Evolutionary conservation across 169 alveolate genomes (phyloP), one percentile per base, ranked within the genome.

Genomic region (Amoebophrya sp.): DNA sequence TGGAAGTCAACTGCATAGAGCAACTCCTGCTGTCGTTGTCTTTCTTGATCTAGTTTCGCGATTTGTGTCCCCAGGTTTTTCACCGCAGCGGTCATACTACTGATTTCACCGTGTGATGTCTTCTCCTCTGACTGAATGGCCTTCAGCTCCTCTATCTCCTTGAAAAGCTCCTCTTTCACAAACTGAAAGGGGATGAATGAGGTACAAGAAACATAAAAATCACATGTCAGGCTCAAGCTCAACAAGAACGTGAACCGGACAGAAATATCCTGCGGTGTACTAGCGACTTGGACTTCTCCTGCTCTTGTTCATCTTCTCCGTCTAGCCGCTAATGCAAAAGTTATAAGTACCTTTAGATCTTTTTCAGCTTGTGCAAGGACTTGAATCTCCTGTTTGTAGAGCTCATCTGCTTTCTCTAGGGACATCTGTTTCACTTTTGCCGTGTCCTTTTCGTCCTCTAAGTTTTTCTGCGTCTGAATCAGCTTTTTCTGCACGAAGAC

Each of bases 1-100:
- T 96, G 95, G 95, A 95, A 97, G 93, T 97, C 98, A 36, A 97
- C 98, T 91, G 96, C 96, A 93, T 97, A 97, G 41, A 96, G 94
- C 92, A 97, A 94, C 92, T 96, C 98, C 93, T 97, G 95, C 93
- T 97, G 97, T 91, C 97, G 94, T 78, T 96, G 95, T 34, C 95
- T 93, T 93, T 97, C 99, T 92, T 96, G 94, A 91, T 96, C 97
- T 78, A 96, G 95, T 93, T 96, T 96, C 65, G 95, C 95, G 83
- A 97, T 96, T 91, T 96, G 96, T 36, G 98, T 95, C 94, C 96
- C 93, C 54, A 96, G 95, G 92, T 96, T 96, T 93, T 97, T 95
- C 78, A 96, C 94, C 55, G 98, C 97, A 65, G 97, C 95, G 39
- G 95, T 93, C 40, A 96, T 96, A 33, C 97, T 97, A 41, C 96